Percentiles rank a stretch among this genome's conserved stretches.
phyloP scores from a whole-genome alignment of 306 rosid genomes.

The Myrica gale region DNA sequence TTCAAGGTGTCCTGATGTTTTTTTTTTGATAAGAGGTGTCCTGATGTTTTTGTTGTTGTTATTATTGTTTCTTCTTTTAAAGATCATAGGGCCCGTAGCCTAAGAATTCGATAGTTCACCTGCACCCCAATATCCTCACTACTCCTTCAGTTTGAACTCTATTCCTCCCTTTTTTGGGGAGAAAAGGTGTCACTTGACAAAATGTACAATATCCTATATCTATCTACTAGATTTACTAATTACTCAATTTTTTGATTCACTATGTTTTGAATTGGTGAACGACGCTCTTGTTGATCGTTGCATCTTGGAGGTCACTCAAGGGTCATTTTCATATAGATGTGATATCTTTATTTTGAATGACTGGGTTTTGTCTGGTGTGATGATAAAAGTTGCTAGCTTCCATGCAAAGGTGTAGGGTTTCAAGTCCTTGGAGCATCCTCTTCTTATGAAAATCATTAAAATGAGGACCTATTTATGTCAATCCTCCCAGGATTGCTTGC shows the following conservation, averaged over 20 bases:
- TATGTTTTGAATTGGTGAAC: background rate
- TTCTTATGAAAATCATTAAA: background rate
- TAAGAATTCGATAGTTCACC: background rate
- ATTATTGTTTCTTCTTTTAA: background rate
- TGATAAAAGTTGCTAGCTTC: background rate
- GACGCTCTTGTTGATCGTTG: background rate
- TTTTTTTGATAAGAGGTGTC: too few relatives aligned
- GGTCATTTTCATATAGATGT: background rate
- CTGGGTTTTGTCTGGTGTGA: background rate
- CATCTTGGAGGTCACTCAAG: background rate
- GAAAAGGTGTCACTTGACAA: background rate
- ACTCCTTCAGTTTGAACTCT: background rate
- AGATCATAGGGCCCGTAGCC: background rate
- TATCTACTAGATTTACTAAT: background rate
- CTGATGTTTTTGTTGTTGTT: background rate
- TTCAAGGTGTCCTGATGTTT: slow-evolving; percentile 3
- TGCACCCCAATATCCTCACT: background rate
- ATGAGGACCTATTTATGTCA: background rate
- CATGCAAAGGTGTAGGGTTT: background rate
- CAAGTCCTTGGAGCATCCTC: slow-evolving; percentile 2
- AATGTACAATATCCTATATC: background rate
- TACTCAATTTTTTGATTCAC: too few relatives aligned
- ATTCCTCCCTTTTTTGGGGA: background rate
- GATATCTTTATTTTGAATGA: background rate
- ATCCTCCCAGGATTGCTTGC: background rate